Percentiles rank a stretch among this genome's conserved stretches.
phyloP scores from a whole-genome alignment of 768 basidiomycete species.

The Phylloporus arenicola region DNA sequence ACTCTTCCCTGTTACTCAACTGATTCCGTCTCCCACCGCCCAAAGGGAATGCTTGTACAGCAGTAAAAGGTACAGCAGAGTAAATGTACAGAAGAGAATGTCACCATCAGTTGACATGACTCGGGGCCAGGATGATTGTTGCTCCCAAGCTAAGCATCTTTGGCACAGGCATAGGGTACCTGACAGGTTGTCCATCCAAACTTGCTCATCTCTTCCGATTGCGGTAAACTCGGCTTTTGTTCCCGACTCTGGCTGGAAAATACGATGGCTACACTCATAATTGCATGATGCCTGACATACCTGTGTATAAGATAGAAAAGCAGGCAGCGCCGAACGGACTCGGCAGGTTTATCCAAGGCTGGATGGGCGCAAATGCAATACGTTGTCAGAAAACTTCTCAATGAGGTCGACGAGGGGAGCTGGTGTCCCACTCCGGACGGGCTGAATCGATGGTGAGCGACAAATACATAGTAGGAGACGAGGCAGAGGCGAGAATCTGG shows the following conservation, averaged over 20 bases:
- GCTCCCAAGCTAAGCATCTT: conserved; percentile 64
- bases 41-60: too few relatives aligned
- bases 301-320: conserved; percentile 79
- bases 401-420: conserved; percentile 22
- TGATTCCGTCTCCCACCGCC: too few relatives aligned
- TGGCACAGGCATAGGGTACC: conserved; percentile 27
- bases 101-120: conserved; percentile 43
- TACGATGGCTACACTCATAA: conserved; percentile 83
- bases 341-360: conserved; percentile 70
- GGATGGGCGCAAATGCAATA: conserved; percentile 43
- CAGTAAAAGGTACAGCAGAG: neutral
- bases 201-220: conserved; percentile 46
- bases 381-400: conserved; percentile 14
- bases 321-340: conserved; percentile 65
- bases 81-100: neutral
- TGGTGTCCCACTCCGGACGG: conserved; percentile 44
- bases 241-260: conserved; percentile 92
- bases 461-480: too few relatives aligned
- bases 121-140: conserved; percentile 71
- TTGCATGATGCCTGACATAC: conserved; percentile 76
- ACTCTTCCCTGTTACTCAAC: too few relatives aligned
- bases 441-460: conserved; percentile 42
- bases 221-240: conserved; percentile 67
- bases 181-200: conserved; percentile 30
- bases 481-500: too few relatives aligned